Conservation (phyloP, 2,329 filamentous ascomycete genomes). For the Bimuria novae-zelandiae region DNA sequence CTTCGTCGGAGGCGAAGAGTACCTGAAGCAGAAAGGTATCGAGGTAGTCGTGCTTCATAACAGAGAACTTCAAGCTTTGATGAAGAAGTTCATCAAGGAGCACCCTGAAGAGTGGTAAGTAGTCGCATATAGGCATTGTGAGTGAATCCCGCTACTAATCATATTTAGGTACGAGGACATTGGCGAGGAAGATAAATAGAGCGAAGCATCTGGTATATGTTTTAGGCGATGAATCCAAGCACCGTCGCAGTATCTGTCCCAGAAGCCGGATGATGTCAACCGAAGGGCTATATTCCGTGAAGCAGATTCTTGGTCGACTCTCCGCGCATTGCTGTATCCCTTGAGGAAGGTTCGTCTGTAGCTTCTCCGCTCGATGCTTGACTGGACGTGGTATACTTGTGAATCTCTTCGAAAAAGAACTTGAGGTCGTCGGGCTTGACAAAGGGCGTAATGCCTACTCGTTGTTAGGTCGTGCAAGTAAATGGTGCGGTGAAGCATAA, state of each 20-base stretch:
- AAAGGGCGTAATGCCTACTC: constrained; percentile 83
- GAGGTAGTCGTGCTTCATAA: constrained; percentile 74
- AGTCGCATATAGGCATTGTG: background rate
- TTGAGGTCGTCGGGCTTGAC: constrained; percentile 92
- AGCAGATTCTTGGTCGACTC: constrained; percentile 1
- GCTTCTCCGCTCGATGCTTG: background rate
- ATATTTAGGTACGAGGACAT: constrained; percentile 39
- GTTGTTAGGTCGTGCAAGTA: constrained; percentile 20
- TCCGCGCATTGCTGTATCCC: constrained; percentile 1
- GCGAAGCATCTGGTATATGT: no score
- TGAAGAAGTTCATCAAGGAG: constrained; percentile 73
- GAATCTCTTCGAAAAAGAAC: constrained; percentile 93
- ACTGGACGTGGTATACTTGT: constrained; percentile 49
- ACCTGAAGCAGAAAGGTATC: constrained; percentile 69
- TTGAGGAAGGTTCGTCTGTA: background rate
- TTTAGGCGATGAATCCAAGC: no score
- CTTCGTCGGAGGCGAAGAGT: constrained; percentile 73
- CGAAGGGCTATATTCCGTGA: constrained; percentile 1
- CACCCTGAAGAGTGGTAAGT: constrained; percentile 71
- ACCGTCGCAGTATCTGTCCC: no score
- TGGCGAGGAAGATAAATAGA: constrained; percentile 31
- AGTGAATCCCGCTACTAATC: constrained; percentile 1
- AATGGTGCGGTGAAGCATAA: constrained; percentile 40
- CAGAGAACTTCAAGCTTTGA: constrained; percentile 67
- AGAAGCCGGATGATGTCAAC: no score